Conservation (phyloP, 1,139 yeast species). For the Eremothecium coryli region DNA sequence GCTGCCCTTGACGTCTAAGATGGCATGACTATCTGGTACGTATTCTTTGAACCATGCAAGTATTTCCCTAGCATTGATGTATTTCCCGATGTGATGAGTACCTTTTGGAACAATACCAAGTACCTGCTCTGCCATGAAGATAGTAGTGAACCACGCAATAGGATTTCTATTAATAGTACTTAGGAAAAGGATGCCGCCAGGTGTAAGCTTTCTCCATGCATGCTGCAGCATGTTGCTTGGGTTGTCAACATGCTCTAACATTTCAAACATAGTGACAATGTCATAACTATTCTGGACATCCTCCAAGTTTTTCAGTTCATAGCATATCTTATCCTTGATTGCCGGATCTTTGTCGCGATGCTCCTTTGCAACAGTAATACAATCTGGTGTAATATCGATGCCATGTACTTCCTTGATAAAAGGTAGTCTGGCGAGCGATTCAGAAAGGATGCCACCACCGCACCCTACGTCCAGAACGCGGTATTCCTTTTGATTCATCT, state of each 20-base stretch:
- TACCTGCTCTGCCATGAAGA: conserved; percentile 78
- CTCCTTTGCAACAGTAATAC: conserved; percentile 63
- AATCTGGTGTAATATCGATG: conserved; percentile 77
- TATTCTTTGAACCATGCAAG: conserved; percentile 50
- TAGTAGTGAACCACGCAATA: conserved; percentile 89
- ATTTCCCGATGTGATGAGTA: conserved; percentile 81
- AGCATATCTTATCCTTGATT: conserved; percentile 44
- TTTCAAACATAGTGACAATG: conserved; percentile 83
- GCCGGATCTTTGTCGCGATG: conserved; percentile 64
- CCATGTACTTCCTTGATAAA: conserved; percentile 61
- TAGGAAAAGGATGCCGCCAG: conserved; percentile 66
- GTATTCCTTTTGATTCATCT: conserved; percentile 34
- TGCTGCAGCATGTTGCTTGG: conserved; percentile 65
- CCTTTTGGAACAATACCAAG: conserved; percentile 80
- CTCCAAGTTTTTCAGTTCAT: conserved; percentile 55
- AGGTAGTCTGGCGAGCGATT: conserved; percentile 71
- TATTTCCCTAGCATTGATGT: conserved; percentile 69
- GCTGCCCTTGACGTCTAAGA: conserved; percentile 67
- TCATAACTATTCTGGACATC: conserved; percentile 50
- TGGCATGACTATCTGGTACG: conserved; percentile 39
- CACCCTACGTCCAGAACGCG: conserved; percentile 84
- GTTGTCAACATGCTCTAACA: conserved; percentile 84
- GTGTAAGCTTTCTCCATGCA: conserved; percentile 59
- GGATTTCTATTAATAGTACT: conserved; percentile 89
- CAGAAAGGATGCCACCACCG: conserved; percentile 92